Base-by-base conservation (phyloP, 2,329 filamentous ascomycete genomes). In the Tolypocladium tropicale region DNA sequence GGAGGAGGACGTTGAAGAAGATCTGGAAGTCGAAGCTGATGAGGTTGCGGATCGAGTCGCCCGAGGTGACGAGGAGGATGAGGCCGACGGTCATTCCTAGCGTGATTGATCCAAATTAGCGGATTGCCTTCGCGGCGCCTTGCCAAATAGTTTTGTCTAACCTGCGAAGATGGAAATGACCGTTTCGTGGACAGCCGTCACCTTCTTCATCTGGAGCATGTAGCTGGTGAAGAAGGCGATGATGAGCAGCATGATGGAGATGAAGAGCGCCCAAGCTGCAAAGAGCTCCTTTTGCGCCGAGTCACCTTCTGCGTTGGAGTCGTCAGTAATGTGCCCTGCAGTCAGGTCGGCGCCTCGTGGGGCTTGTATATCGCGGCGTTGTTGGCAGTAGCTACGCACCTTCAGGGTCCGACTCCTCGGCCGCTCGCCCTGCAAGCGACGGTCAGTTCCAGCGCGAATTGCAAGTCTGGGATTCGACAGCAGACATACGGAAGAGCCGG, bases 1-100 rank as follows among this genome's bases (percentile, higher is more conserved):
- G 94, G n/a, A 99, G 88, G 14, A 99, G 83, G 50, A 99, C 83
- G 72, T 99, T 99, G 80, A 99, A 99, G 79, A 99, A 99, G 78
- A 97, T 96, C 69, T 97, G 92, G 71, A 96, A 96, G 76, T 97
- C 89, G 78, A 99, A 99, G 72, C 88, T 95, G 67, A 99, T 91
- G 61, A 90, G 85, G 68, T 89, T 89, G 70, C 92, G 87, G 65
- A 99, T 91, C 60, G 88, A 90, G 60, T 90, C 86, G 62, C 88
- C 86, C 54, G 88, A 86, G 48, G 85, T 89, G 60, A 96, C 76
- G 67, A 94, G 84, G 57, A 99, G 84, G 58, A 95, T 82, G 64
- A 99, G 78, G 6, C 94, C 94, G 58, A 99, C 90, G 57, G 91
- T 87, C 94, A 97, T 97, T 66, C 93, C 93, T 95, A 43, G 46